Evolutionary conservation across 1,284 basidiomycete genomes (phyloP).

Genomic region (Fomes fomentarius): DNA sequence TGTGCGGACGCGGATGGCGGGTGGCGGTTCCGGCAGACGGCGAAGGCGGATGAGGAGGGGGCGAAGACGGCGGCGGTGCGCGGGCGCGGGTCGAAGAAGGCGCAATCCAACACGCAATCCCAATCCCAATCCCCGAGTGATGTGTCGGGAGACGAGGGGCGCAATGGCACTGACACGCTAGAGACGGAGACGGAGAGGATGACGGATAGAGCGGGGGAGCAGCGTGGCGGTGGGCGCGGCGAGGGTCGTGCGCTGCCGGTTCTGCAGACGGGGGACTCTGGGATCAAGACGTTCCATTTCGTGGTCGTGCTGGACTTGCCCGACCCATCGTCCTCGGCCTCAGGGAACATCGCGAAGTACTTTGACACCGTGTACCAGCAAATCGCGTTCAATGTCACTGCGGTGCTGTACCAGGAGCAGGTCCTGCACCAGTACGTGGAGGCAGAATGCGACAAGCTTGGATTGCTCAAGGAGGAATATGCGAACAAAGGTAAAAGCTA

Average conservation of each 20-base stretch:
- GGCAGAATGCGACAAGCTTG: slow-evolving; percentile 70
- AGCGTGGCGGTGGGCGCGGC: background rate
- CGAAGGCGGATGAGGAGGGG: slow-evolving; percentile 55
- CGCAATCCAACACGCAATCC: no score
- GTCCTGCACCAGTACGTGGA: slow-evolving; percentile 84
- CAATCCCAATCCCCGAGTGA: no score
- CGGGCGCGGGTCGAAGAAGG: slow-evolving; percentile 56
- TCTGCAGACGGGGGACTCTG: slow-evolving; percentile 37
- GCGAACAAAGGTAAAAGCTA: slow-evolving; percentile 67
- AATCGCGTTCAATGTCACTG: slow-evolving; percentile 85
- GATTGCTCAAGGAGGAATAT: slow-evolving; percentile 69
- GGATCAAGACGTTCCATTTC: slow-evolving; percentile 86
- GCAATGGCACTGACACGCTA: no score
- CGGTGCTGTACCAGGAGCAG: slow-evolving; percentile 88
- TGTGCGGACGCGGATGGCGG: slow-evolving; percentile 74
- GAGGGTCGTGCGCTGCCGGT: background rate
- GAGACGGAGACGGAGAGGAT: slow-evolving; percentile 29
- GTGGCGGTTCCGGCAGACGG: slow-evolving; percentile 69
- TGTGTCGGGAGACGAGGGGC: slow-evolving; percentile 27
- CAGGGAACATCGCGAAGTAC: slow-evolving; percentile 75
- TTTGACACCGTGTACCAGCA: slow-evolving; percentile 88
- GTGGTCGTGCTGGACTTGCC: slow-evolving; percentile 89
- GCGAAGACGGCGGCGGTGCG: slow-evolving; percentile 51
- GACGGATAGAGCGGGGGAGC: slow-evolving; percentile 12
- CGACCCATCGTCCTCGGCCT: slow-evolving; percentile 81